These are phyloP conservation scores for Neurospora terricola DNA, from an alignment of 495 filamentous ascomycete species.

Conservation along the genomic window DNA sequence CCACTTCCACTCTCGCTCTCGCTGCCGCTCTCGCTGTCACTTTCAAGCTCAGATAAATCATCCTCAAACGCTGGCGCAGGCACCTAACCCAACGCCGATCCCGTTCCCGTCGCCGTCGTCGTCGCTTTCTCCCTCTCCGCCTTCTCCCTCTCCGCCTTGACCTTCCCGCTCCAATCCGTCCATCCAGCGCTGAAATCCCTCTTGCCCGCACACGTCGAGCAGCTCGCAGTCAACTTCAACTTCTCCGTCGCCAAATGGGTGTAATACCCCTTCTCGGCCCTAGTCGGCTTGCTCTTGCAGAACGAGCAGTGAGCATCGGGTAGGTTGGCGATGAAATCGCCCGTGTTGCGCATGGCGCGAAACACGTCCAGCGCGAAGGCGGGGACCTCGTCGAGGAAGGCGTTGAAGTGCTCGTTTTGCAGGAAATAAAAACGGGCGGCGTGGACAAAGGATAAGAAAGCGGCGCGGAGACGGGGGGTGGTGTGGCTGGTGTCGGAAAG, in stretches of 20 bases:
- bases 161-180: slow-evolving; percentile 10
- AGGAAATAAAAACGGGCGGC: slow-evolving; percentile 13
- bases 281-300: slow-evolving; percentile 11
- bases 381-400: slow-evolving; percentile 8
- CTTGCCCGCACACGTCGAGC: slow-evolving; percentile 10
- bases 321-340: slow-evolving; percentile 9
- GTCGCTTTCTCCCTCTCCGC: not conserved
- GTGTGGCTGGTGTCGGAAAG: not conserved
- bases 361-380: slow-evolving; percentile 14
- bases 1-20: not conserved
- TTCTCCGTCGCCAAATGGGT: slow-evolving; percentile 12
- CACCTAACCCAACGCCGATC: not conserved
- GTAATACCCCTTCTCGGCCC: slow-evolving; percentile 10
- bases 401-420: slow-evolving; percentile 7
- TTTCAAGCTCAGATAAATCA: not conserved
- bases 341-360: slow-evolving; percentile 8
- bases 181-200: not conserved
- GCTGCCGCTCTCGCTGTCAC: not conserved
- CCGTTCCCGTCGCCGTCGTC: not conserved
- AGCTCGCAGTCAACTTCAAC: slow-evolving; percentile 2
- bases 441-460: slow-evolving; percentile 12
- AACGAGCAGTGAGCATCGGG: slow-evolving; percentile 9
- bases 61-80: not conserved
- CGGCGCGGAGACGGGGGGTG: slow-evolving; percentile 3
- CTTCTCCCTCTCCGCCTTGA: not conserved